Conservation (phyloP, 345 rosid genomes). For the Clausena lansium region DNA sequence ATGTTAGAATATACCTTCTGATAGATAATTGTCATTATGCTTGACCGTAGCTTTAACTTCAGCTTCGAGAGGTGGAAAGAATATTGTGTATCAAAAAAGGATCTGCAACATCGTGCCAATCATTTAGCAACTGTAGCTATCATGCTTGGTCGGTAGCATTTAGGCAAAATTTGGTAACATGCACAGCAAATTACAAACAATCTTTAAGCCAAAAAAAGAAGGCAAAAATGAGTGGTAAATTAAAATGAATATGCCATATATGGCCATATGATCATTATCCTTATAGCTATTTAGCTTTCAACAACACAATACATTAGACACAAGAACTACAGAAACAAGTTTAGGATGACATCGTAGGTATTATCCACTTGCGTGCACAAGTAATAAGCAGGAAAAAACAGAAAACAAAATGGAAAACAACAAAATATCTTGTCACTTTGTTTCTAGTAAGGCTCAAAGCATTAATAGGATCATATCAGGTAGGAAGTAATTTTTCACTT, state of each 20-base stretch:
- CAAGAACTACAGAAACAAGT: background rate
- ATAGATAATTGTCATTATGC: slow-evolving; percentile 82
- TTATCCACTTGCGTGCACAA: background rate
- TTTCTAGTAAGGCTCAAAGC: background rate
- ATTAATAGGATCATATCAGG: too few species aligned
- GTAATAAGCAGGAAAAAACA: background rate
- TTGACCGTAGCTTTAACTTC: slow-evolving; percentile 75
- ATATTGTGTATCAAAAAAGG: slow-evolving; percentile 87
- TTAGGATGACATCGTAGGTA: background rate
- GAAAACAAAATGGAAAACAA: background rate
- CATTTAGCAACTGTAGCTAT: background rate
- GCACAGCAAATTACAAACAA: background rate
- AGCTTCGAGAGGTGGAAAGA: slow-evolving; percentile 67
- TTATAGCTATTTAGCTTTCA: background rate
- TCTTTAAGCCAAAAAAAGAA: background rate
- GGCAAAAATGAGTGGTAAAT: background rate
- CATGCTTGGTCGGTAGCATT: background rate
- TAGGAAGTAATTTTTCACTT: background rate
- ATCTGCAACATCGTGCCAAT: slow-evolving; percentile 50
- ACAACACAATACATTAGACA: background rate
- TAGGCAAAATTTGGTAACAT: background rate
- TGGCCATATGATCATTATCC: background rate
- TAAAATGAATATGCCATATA: too few species aligned
- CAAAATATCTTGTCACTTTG: background rate
- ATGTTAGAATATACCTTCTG: slow-evolving; percentile 51